Percentiles rank a stretch among this genome's conserved stretches.
Conservation (phyloP, 306 rosid species). For the Crotalaria pallida region DNA sequence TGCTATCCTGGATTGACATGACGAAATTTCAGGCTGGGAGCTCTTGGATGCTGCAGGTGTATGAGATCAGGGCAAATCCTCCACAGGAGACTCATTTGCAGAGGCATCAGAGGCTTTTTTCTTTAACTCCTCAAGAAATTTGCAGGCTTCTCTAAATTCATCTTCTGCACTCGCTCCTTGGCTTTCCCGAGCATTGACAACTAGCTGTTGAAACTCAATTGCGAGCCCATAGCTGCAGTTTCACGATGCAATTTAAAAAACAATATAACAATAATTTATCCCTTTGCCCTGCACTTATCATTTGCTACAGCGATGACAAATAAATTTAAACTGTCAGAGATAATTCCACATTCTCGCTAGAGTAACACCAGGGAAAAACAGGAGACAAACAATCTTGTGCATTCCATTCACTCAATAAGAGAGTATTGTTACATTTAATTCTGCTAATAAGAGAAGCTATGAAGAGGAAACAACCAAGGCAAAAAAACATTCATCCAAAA, state of each 20-base stretch:
- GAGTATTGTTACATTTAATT: too few species aligned
- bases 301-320: neutral
- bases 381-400: too few species aligned
- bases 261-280: neutral
- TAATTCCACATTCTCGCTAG: neutral
- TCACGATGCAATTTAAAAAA: constrained; percentile 20
- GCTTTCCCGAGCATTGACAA: constrained; percentile 81
- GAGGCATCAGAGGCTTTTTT: constrained; percentile 46
- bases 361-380: neutral
- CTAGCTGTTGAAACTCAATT: constrained; percentile 78
- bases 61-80: constrained; percentile 59
- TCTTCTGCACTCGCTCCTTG: constrained; percentile 77
- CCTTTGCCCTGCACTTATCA: neutral
- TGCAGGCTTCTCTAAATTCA: constrained; percentile 68
- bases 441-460: too few species aligned
- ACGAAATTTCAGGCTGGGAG: constrained; percentile 23
- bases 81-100: constrained; percentile 31
- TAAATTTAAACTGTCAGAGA: neutral
- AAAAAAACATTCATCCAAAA: too few species aligned
- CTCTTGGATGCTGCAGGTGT: constrained; percentile 30
- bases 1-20: constrained; percentile 11
- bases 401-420: too few species aligned
- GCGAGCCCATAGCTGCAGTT: constrained; percentile 71
- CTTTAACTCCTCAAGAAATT: constrained; percentile 57
- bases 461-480: too few species aligned